phyloP scores from a whole-genome alignment of 1,284 basidiomycete genomes.

The Pseudozyma hubeiensis region DNA sequence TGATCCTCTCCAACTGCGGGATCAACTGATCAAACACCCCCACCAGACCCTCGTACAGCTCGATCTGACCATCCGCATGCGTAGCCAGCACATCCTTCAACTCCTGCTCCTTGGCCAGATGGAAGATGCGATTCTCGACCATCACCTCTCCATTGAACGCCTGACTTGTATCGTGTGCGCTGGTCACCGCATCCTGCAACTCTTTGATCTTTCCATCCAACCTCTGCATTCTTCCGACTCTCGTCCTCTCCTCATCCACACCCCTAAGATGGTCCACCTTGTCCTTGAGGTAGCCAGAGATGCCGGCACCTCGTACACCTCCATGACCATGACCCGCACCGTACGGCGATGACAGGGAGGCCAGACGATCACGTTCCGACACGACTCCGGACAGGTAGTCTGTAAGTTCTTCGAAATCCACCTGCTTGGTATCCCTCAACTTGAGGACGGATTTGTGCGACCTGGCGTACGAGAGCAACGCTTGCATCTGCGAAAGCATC shows the following conservation, averaged over 20 bases:
- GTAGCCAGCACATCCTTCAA: conserved; percentile 92
- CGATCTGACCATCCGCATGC: conserved; percentile 92
- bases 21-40: conserved; percentile 40
- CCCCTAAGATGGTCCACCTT: conserved; percentile 90
- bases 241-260: conserved; percentile 89
- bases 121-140: conserved; percentile 88
- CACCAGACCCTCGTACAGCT: conserved; percentile 74
- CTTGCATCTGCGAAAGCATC: conserved; percentile 87
- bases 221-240: conserved; percentile 92
- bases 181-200: conserved; percentile 95
- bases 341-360: conserved; percentile 55
- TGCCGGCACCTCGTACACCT: conserved; percentile 76
- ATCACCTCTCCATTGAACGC: conserved; percentile 94
- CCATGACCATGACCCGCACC: conserved; percentile 61
- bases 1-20: conserved; percentile 28
- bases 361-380: conserved; percentile 86
- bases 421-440: conserved; percentile 95
- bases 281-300: conserved; percentile 86
- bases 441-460: conserved; percentile 91
- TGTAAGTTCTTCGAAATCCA: conserved; percentile 97
- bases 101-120: conserved; percentile 88
- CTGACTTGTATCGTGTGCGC: conserved; percentile 92
- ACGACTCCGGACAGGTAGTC: conserved; percentile 92
- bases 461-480: conserved; percentile 86
- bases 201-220: conserved; percentile 94